A percentile compares a stretch with the other conserved stretches of the same genome.
Evolutionary conservation across 495 filamentous ascomycete genomes (phyloP).

Genomic region (Daldinia caldariorum): DNA sequence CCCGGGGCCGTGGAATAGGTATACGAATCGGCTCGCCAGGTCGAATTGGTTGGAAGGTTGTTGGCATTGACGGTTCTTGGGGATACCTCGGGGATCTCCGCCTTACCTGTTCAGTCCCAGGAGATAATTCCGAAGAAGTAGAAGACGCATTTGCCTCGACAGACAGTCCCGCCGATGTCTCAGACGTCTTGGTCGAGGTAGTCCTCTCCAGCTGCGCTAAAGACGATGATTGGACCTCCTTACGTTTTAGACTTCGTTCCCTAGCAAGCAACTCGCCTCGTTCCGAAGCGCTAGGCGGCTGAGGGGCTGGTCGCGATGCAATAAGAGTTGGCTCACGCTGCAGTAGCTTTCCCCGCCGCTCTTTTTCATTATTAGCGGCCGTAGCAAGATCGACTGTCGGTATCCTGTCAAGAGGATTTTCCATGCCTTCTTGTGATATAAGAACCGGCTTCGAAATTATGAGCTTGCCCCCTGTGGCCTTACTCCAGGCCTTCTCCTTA

Average conservation of each 20-base stretch:
- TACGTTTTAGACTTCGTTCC: constrained; percentile 54
- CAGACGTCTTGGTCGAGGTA: constrained; percentile 34
- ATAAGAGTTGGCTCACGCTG: constrained; percentile 46
- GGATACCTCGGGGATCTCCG: constrained; percentile 54
- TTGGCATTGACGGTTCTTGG: constrained; percentile 28
- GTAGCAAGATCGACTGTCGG: constrained; percentile 58
- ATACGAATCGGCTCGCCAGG: constrained; percentile 46
- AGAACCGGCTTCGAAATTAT: constrained; percentile 62
- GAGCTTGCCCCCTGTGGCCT: constrained; percentile 49
- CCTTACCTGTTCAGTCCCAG: constrained; percentile 54
- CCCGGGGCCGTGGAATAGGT: constrained; percentile 45
- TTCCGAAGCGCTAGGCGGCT: constrained; percentile 43
- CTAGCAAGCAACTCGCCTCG: constrained; percentile 47
- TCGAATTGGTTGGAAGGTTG: constrained; percentile 37
- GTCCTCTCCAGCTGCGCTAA: constrained; percentile 37
- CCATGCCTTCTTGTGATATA: constrained; percentile 46
- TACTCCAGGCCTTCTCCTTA: constrained; percentile 44
- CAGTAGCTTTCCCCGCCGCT: constrained; percentile 53
- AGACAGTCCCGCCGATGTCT: constrained; percentile 39
- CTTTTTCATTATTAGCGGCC: constrained; percentile 58
- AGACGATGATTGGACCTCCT: constrained; percentile 48
- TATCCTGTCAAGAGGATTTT: constrained; percentile 57
- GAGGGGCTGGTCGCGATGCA: constrained; percentile 53
- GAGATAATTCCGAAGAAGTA: constrained; percentile 57
- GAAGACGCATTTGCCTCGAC: constrained; percentile 48